Base-by-base conservation (phyloP, 768 basidiomycete species). In the Macrolepiota albuminosa region DNA sequence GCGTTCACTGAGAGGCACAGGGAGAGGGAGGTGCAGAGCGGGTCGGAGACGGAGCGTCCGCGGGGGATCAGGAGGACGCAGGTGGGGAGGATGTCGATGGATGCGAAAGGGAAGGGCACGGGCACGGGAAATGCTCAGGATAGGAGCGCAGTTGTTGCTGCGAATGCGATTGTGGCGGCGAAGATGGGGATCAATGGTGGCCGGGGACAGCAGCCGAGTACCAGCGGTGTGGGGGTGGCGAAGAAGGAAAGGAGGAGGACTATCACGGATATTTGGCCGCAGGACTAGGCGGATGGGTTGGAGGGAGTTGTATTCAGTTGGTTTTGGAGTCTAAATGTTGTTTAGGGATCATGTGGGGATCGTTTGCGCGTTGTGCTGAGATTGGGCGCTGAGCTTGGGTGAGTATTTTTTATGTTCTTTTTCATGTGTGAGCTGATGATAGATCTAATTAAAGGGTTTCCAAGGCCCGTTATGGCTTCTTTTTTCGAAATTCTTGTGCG, bases 231-330 rank as follows among this genome's bases (percentile, higher is more conserved):
- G 39, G 62, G 37, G 26, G n/a, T 51, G 18, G 57, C 58, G 58
- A 73, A 67, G 61, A 72, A 72, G 64, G 76, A 78, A 64, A 69
- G 77, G 60, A 70, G 79, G 66, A 71, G 76, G 66, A 78, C 76
- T 1, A 75, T 81, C 37, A 78, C 78, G 33, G 80, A 81, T 63
- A 75, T 81, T 65, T 79, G 76, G 76, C 75, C 75, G 13, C 61
- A 58, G 39, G 58, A 61, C 13, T 64, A 56, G 57, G 9, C 1
- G 11, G 50, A 31, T 43, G 33, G 4, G 33, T 52, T 29, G 31
- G 56, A 8, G 46, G 0, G 42, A 8, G 16, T 34, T 34, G 29
- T 1, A 4, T 29, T 29, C 29, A 4, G 29, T 29, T 29, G 29
- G 29, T 4, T 29, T 29, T 29, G 29, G 29, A 29, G 29, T 29